Base-by-base conservation (phyloP, 2,329 filamentous ascomycete genomes). In the Pseudopyricularia cyperi region DNA sequence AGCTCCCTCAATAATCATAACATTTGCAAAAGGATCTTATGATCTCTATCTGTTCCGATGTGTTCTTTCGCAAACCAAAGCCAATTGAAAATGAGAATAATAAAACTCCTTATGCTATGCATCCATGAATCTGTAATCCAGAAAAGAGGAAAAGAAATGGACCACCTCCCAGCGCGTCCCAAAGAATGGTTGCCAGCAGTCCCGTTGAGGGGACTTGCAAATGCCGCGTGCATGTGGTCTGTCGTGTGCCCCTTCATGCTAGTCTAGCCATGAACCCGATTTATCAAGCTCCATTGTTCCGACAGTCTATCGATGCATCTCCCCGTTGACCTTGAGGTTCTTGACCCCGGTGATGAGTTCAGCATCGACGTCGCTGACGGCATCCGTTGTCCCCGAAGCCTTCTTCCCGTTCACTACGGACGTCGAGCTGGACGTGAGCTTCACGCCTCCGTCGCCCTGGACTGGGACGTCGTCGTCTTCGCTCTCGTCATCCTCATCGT, bases 341-440 rank as follows among this genome's bases (percentile, higher is more conserved):
- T 73, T 71, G 65, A 83, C 64, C 52, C 79, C 79, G 17, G 78
- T 81, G 52, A 82, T 81, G 28, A 79, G 58, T 62, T 82, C 77
- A 2, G 77, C 79, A 52, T 70, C 66, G 11, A 71, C 52, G 57
- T 82, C 79, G 12, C 19, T n/a, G n/a, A 17, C 48, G 19, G 24
- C 44, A 11, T 55, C 35, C 17, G 47, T 26, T n/a, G 52, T 6
- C 54, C 15, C n/a, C 33, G 37, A 30, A 7, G n/a, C 22, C 37
- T n/a, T 48, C 32, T 19, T 30, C 11, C 32, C 42, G 48, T 47
- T 47, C 24, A 33, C 17, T 14, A 44, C 24, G 66, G 59, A 57
- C 50, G 52, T 48, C 58, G 53, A 42, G 57, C 50, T 52, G 55
- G 52, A 50, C 60, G 54, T 34, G 15, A 30, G 28, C 28, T 30